Conservation (phyloP, 1,284 basidiomycete species). For the Cryptococcus sp. region DNA sequence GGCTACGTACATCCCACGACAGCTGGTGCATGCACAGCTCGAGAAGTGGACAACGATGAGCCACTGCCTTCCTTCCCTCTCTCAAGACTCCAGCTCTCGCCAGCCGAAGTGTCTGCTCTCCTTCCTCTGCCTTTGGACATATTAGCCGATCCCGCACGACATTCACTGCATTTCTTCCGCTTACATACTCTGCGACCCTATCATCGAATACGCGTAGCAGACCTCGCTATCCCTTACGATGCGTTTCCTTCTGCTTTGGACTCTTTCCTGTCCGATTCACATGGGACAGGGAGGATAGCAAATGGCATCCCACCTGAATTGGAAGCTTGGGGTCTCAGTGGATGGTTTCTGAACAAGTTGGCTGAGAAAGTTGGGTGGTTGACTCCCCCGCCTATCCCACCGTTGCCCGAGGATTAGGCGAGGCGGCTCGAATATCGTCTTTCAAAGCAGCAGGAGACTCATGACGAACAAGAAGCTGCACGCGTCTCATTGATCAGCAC, state of each 20-base stretch:
- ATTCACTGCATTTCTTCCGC: conserved; percentile 40
- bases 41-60: not conserved
- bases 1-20: conserved; percentile 32
- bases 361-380: conserved; percentile 37
- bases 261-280: too few species aligned
- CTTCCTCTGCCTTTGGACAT: conserved; percentile 38
- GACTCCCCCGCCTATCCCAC: conserved; percentile 18
- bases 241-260: too few species aligned
- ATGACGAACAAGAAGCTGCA: too few species aligned
- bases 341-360: conserved; percentile 45
- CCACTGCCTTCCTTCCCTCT: conserved; percentile 32
- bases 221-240: conserved; percentile 21
- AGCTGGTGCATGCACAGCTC: conserved; percentile 21
- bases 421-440: too few species aligned
- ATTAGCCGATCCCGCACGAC: conserved; percentile 20
- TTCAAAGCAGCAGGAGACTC: too few species aligned
- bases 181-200: conserved; percentile 38
- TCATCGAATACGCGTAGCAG: conserved; percentile 35
- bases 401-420: conserved; percentile 14
- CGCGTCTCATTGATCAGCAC: too few species aligned
- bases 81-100: conserved; percentile 25
- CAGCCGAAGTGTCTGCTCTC: conserved; percentile 39
- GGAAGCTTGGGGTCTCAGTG: conserved; percentile 49
- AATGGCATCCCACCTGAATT: conserved; percentile 6
- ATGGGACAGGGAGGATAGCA: conserved; percentile 9